Percentiles rank a stretch among this genome's conserved stretches.
phyloP scores from a whole-genome alignment of 257 asterid genomes.

The Ajuga chamaepitys region DNA sequence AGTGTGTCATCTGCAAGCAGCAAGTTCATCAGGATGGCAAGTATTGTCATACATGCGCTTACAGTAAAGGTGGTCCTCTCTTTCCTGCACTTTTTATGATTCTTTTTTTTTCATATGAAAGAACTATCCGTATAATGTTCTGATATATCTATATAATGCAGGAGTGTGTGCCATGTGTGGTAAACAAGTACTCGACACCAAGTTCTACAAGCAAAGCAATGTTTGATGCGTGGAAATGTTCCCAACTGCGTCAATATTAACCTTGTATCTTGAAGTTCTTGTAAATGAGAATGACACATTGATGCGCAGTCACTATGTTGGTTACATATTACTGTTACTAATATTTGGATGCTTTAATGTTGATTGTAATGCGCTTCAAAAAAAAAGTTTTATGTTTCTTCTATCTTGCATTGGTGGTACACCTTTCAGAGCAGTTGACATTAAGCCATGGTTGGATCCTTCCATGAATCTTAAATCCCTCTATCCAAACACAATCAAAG shows the following conservation, averaged over 20 bases:
- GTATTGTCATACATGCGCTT: slow-evolving; percentile 97
- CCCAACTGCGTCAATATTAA: background rate
- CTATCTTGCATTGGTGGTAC: too few relatives aligned
- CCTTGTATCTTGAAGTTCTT: slow-evolving; percentile 7
- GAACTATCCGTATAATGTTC: background rate
- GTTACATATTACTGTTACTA: too few relatives aligned
- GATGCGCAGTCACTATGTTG: background rate
- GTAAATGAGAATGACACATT: slow-evolving; percentile 5
- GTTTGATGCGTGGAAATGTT: slow-evolving; percentile 29
- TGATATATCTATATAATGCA: slow-evolving; percentile 31
- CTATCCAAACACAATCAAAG: too few relatives aligned
- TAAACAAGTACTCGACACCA: slow-evolving; percentile 96
- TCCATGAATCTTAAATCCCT: too few relatives aligned
- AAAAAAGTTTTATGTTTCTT: too few relatives aligned
- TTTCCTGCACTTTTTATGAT: background rate
- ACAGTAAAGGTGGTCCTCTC: slow-evolving; percentile 68
- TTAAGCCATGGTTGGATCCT: too few relatives aligned
- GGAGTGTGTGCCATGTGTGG: slow-evolving; percentile 99
- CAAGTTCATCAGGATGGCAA: slow-evolving; percentile 98
- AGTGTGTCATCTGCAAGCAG: slow-evolving; percentile 91
- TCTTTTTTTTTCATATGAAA: background rate
- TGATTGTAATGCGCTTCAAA: background rate
- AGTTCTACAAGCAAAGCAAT: slow-evolving; percentile 93
- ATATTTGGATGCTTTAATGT: background rate
- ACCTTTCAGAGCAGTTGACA: too few relatives aligned